Conservation (phyloP, 2,329 filamentous ascomycete genomes). For the Diaporthe citri region DNA sequence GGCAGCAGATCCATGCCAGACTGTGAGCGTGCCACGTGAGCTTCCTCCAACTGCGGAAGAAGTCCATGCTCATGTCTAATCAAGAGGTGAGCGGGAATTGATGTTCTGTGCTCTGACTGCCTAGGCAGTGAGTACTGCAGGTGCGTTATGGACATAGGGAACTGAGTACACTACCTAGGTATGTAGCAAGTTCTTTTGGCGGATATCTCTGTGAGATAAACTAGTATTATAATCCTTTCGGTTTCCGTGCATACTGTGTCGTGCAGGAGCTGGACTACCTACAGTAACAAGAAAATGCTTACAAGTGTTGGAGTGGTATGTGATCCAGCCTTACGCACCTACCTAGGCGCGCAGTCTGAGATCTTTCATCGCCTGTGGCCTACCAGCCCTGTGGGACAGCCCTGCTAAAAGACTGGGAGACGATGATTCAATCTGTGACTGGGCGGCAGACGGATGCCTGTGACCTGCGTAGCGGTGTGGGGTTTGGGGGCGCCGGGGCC, state of each 20-base stretch:
- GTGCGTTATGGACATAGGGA: background rate
- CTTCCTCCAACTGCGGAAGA: no score
- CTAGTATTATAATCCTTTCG: background rate
- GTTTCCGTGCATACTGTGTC: background rate
- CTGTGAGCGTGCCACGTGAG: no score
- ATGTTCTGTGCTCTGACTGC: no score
- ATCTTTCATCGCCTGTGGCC: background rate
- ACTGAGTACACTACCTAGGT: background rate
- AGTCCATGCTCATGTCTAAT: no score
- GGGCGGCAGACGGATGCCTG: background rate
- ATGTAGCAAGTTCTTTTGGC: background rate
- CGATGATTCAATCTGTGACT: background rate
- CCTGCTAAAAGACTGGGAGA: background rate
- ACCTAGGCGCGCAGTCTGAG: background rate
- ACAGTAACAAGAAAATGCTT: background rate
- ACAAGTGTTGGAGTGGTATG: background rate
- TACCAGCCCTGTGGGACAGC: conserved; percentile 24
- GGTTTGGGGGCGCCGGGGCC: background rate
- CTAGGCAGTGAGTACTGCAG: background rate
- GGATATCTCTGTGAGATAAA: background rate
- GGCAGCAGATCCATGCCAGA: no score
- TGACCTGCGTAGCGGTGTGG: conserved; percentile 4
- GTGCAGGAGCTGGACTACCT: background rate
- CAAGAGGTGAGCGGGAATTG: no score
- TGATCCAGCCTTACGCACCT: background rate